A percentile compares a stretch with the other conserved stretches of the same genome.
These are phyloP conservation scores for Stellera chamaejasme DNA, from an alignment of 345 rosid genomes.

Conservation along the genomic window DNA sequence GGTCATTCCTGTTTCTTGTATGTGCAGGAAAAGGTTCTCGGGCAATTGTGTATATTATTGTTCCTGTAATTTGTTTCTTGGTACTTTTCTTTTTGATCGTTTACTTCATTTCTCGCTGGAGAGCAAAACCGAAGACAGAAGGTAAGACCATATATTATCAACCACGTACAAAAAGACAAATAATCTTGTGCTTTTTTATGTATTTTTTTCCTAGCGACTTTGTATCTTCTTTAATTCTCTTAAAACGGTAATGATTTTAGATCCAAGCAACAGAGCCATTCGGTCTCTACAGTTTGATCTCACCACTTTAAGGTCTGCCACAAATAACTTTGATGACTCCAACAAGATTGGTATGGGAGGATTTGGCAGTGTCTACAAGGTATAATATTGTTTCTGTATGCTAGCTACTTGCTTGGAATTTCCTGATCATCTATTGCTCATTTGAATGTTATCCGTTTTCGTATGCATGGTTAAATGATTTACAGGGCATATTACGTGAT, in stretches of 20 bases:
- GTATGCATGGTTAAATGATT: not conserved
- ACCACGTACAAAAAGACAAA: too few species aligned
- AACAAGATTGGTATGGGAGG: conserved; percentile 14
- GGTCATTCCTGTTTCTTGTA: not conserved
- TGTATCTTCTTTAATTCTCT: not conserved
- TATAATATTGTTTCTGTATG: not conserved
- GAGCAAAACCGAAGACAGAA: conserved; percentile 2
- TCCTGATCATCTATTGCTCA: too few species aligned
- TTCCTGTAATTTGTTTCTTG: conserved; percentile 2
- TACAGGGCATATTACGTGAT: conserved; percentile 6
- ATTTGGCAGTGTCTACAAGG: conserved; percentile 17
- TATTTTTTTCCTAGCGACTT: not conserved
- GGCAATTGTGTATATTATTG: not conserved
- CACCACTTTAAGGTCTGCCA: conserved; percentile 5
- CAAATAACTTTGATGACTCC: conserved; percentile 1
- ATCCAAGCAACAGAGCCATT: not conserved
- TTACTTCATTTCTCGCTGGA: not conserved
- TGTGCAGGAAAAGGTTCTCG: not conserved
- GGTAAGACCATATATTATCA: not conserved
- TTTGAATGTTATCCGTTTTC: not conserved
- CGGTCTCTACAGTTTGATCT: conserved; percentile 11
- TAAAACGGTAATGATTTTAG: not conserved
- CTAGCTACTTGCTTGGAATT: too few species aligned
- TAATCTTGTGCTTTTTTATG: too few species aligned
- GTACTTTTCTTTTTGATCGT: not conserved